Base-by-base conservation (phyloP, 2,329 filamentous ascomycete species). In the Aspergillus phoenicis region DNA sequence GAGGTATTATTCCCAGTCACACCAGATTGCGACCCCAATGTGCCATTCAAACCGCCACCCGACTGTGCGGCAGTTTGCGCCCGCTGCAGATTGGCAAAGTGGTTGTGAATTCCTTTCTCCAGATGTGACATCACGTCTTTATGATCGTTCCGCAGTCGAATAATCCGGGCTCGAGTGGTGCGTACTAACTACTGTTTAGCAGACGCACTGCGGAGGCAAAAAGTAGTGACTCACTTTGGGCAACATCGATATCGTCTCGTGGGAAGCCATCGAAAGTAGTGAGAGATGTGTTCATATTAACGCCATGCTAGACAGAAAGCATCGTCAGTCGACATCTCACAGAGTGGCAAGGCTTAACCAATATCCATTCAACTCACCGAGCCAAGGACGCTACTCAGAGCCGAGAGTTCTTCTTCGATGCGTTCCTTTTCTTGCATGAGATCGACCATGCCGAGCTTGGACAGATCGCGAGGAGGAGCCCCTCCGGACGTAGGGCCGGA, bases 211-310 rank as follows among this genome's bases (percentile, higher is more conserved):
- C n/a, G 26, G 20, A 10, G 15, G n/a, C 24, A 49, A 7, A 28
- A 5, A 56, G 15, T 39, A 10, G 30, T 15, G 43, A 53, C 83
- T 66, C 87, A 95, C 92, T 95, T 79, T 97, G 94, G 26, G 95
- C 90, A 64, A 99, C 90, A 75, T 99, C 95, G 65, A 99, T 89
- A 77, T 99, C 95, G 70, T 91, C 89, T 73, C 95, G 87, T 33
- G 95, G 95, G 74, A 91, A 99, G 52, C 95, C 95, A 78, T 98
- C 95, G 63, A 88, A 86, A 13, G 94, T 97, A 24, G 92, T 87
- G 41, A 99, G 85, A 60, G 87, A 84, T 7, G 95, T 97, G 70
- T 89, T 89, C 95, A 99, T 99, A 70, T 90, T 89, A 57, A 97
- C 94, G 48, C 90, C 88, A 81, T 98, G 94, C 93, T 97, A 70